These are phyloP conservation scores for Diplodia sapinea DNA, from an alignment of 2,329 filamentous ascomycete genomes.

Conservation along the genomic window DNA sequence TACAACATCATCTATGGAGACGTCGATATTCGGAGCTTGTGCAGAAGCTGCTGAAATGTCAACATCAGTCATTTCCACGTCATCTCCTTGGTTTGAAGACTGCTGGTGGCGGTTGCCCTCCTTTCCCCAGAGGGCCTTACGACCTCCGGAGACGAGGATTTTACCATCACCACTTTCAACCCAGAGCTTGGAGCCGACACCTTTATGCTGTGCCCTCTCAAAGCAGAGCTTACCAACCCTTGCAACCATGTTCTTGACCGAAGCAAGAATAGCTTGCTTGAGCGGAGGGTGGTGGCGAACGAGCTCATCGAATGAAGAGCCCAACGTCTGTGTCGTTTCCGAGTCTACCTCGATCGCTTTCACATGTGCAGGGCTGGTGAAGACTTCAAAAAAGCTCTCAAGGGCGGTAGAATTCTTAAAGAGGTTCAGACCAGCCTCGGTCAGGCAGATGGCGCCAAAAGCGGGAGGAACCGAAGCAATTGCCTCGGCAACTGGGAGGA, in stretches of 20 bases:
- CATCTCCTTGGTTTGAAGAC: conserved; percentile 41
- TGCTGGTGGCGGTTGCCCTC: conserved; percentile 43
- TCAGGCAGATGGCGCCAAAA: conserved; percentile 92
- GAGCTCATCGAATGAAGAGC: conserved; percentile 89
- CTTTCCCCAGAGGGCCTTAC: conserved; percentile 51
- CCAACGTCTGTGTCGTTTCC: conserved; percentile 74
- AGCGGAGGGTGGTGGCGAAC: conserved; percentile 89
- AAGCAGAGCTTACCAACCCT: conserved; percentile 77
- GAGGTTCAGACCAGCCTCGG: conserved; percentile 83
- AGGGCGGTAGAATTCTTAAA: conserved; percentile 84
- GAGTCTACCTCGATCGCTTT: conserved; percentile 79
- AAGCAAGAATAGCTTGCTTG: conserved; percentile 78
- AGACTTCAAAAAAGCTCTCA: conserved; percentile 92
- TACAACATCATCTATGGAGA: conserved; percentile 48
- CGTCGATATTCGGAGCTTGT: conserved; percentile 25
- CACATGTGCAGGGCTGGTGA: conserved; percentile 88
- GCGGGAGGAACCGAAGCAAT: conserved; percentile 86
- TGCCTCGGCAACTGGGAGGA: conserved; percentile 85
- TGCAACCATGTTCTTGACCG: conserved; percentile 87
- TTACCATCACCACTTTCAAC: conserved; percentile 64
- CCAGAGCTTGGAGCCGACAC: conserved; percentile 81
- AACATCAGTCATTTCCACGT: conserved; percentile 71
- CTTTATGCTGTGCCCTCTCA: conserved; percentile 69
- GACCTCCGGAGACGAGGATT: conserved; percentile 64
- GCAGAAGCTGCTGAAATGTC: conserved; percentile 34